Base-by-base conservation (phyloP, 2,329 filamentous ascomycete genomes). In the Fusarium caatingaense region DNA sequence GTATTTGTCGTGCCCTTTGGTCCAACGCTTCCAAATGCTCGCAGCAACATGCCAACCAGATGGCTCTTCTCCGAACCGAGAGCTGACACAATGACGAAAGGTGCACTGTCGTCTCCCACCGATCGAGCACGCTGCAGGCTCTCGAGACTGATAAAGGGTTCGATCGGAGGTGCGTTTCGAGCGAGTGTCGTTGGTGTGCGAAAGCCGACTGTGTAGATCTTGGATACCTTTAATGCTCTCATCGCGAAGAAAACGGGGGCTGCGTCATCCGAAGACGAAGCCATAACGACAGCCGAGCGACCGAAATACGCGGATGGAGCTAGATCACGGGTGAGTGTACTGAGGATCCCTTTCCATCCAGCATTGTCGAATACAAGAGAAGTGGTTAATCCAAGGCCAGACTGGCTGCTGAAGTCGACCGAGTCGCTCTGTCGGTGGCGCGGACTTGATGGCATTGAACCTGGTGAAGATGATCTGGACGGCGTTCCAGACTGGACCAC, bases 171-270 rank as follows among this genome's bases (percentile, higher is more conserved):
- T 3, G 80, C 79, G 41, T 90, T 89, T 4, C 84, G 83, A 6
- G 89, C 88, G n/a, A 94, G 83, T 1, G 87, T 73, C 74, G 86
- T 76, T 68, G 88, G 80, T 66, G 88, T 90, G 74, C 88, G 89
- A 82, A 97, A 96, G 2, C 93, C 93, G 46, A 95, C 92, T 0
- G 93, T 95, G 79, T 94, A 94, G 41, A 97, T 91, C 60, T 93
- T 91, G 37, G 91, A 90, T 54, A 95, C 89, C 56, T 88, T 89
- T 28, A 97, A 85, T 41, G 90, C 92, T 72, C 90, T 90, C 63
- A 97, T 83, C 0, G 93, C 93, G 74, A 93, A 97, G 66, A 97
- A 90, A 3, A 91, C 88, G 1, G 92, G 90, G 3, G 92, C 91
- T 7, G 93, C 93, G 71, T 95, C 92, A 59, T 92, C 89, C 44